These are phyloP conservation scores for Tephrocybe sp. DNA, from an alignment of 768 basidiomycete genomes.

Conservation along the genomic window DNA sequence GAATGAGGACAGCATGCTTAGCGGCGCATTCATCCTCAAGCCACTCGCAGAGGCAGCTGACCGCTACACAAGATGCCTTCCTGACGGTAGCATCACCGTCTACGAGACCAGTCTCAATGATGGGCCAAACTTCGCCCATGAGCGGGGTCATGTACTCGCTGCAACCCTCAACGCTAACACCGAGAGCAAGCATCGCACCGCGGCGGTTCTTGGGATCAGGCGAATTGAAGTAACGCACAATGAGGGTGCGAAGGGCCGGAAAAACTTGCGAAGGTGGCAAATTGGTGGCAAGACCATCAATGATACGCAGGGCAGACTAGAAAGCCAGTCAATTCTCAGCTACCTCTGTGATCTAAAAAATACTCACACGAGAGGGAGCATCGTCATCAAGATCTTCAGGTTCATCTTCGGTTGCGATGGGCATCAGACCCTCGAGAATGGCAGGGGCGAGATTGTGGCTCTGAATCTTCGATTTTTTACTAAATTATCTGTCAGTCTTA, in stretches of 20 bases:
- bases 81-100: slow-evolving; percentile 85
- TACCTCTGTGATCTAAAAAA: background rate
- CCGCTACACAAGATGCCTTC: slow-evolving; percentile 94
- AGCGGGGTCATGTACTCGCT: slow-evolving; percentile 96
- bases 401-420: slow-evolving; percentile 91
- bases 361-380: slow-evolving; percentile 82
- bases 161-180: slow-evolving; percentile 96
- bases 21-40: slow-evolving; percentile 89
- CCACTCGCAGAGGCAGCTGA: slow-evolving; percentile 97
- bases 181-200: slow-evolving; percentile 92
- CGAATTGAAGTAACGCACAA: slow-evolving; percentile 84
- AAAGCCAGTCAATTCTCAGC: slow-evolving; percentile 2
- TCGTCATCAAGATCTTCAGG: slow-evolving; percentile 94
- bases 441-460: slow-evolving; percentile 77
- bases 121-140: slow-evolving; percentile 90
- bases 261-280: slow-evolving; percentile 96
- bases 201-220: slow-evolving; percentile 79
- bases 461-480: slow-evolving; percentile 97
- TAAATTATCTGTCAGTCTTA: slow-evolving; percentile 29
- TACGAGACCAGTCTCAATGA: slow-evolving; percentile 84
- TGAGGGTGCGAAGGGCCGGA: slow-evolving; percentile 82
- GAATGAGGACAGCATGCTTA: slow-evolving; percentile 82
- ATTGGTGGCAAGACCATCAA: slow-evolving; percentile 89
- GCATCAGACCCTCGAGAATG: slow-evolving; percentile 91
- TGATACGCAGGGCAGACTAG: slow-evolving; percentile 90